phyloP scores from a whole-genome alignment of 805 yeast species.

The Candida tallmaniae region DNA sequence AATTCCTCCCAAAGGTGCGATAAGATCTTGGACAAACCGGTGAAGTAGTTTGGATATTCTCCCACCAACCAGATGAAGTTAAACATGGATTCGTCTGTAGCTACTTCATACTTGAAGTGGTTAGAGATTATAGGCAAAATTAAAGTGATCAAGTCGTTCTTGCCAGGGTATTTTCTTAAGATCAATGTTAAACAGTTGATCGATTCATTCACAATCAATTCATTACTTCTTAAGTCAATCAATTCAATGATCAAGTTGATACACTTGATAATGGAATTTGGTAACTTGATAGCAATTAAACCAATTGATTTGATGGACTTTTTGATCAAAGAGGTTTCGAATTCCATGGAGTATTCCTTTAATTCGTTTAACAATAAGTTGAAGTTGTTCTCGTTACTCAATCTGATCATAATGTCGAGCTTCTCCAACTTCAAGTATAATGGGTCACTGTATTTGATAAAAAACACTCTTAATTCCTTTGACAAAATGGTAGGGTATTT shows the following conservation, averaged over 20 bases:
- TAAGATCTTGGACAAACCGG: slow-evolving; percentile 46
- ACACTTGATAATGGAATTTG: slow-evolving; percentile 50
- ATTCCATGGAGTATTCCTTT: slow-evolving; percentile 79
- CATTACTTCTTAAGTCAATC: slow-evolving; percentile 59
- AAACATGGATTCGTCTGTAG: slow-evolving; percentile 49
- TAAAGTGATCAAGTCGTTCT: slow-evolving; percentile 44
- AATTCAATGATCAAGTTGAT: slow-evolving; percentile 57
- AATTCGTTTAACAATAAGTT: slow-evolving; percentile 60
- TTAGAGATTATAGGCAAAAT: slow-evolving; percentile 52
- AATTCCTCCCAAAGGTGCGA: slow-evolving; percentile 44
- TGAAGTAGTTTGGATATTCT: slow-evolving; percentile 60
- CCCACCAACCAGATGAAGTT: slow-evolving; percentile 71
- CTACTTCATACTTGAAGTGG: slow-evolving; percentile 22
- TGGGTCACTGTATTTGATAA: slow-evolving; percentile 84
- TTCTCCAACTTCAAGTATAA: slow-evolving; percentile 73
- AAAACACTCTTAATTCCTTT: slow-evolving; percentile 82
- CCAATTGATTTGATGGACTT: slow-evolving; percentile 66
- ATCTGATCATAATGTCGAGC: slow-evolving; percentile 66
- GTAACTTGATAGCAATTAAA: slow-evolving; percentile 63
- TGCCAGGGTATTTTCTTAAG: slow-evolving; percentile 60
- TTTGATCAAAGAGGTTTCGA: slow-evolving; percentile 73
- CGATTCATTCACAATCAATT: slow-evolving; percentile 57
- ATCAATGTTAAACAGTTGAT: slow-evolving; percentile 60
- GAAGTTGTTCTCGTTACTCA: slow-evolving; percentile 58
- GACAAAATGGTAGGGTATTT: slow-evolving; percentile 77